Conservation (phyloP, 768 basidiomycete genomes). For the Boletus rex-veris region DNA sequence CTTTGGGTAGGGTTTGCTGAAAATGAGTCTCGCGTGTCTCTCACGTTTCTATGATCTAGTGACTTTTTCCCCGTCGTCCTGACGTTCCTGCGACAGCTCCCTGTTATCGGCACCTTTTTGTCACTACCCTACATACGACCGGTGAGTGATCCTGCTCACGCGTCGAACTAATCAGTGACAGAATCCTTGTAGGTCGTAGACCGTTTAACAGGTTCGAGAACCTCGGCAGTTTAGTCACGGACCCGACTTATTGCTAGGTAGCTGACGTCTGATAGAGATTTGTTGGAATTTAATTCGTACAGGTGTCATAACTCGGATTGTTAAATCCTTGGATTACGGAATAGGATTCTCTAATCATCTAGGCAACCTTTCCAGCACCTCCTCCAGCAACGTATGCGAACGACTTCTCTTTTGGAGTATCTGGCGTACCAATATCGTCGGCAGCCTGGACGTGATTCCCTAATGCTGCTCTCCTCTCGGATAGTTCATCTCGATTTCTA, state of each 20-base stretch:
- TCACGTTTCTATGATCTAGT: conserved; percentile 40
- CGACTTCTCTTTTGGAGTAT: conserved; percentile 12
- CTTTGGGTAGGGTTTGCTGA: conserved; percentile 65
- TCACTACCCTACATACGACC: conserved; percentile 84
- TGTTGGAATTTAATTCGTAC: conserved; percentile 15
- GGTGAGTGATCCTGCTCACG: conserved; percentile 42
- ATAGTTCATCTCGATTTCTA: conserved; percentile 44
- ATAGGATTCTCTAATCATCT: background rate
- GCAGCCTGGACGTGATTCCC: background rate
- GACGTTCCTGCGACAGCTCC: conserved; percentile 93
- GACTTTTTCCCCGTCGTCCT: conserved; percentile 99
- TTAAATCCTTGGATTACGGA: conserved; percentile 1
- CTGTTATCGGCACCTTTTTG: conserved; percentile 83
- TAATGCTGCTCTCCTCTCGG: conserved; percentile 14
- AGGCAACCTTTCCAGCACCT: conserved; percentile 3
- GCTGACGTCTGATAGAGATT: conserved; percentile 6
- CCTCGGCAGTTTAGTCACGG: conserved; percentile 58
- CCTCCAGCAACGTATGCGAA: conserved; percentile 12
- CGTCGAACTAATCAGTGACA: conserved; percentile 4
- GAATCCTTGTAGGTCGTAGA: conserved; percentile 58
- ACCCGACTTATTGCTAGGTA: conserved; percentile 2
- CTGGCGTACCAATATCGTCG: background rate
- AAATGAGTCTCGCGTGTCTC: background rate
- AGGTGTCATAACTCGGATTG: conserved; percentile 2
- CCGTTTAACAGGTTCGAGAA: conserved; percentile 75